Evolutionary conservation across 257 asterid species (phyloP).

Genomic region (Sherardia arvensis): DNA sequence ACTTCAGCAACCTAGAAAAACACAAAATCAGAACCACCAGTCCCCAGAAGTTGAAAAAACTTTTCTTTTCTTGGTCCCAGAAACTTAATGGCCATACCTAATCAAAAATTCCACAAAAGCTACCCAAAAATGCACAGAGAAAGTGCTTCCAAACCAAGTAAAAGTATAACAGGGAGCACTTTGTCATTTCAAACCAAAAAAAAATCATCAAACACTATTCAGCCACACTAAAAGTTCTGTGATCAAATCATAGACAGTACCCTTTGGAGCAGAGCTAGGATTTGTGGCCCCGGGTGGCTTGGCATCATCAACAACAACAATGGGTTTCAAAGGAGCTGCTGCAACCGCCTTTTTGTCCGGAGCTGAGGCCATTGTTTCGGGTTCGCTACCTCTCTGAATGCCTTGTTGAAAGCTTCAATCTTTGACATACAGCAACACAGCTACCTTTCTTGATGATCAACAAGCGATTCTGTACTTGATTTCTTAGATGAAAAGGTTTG

Average conservation of each 20-base stretch:
- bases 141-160: background rate
- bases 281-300: background rate
- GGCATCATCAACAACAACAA: conserved; percentile 12
- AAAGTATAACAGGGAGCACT: background rate
- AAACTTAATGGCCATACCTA: background rate
- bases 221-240: background rate
- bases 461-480: background rate
- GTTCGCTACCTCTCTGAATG: conserved; percentile 57
- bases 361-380: conserved; percentile 93
- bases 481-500: background rate
- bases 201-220: background rate
- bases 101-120: background rate
- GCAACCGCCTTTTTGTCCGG: conserved; percentile 64
- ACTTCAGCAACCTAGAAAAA: background rate
- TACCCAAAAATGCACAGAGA: background rate
- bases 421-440: conserved; percentile 62
- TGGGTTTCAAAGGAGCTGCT: conserved; percentile 1
- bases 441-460: conserved; percentile 1
- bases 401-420: conserved; percentile 26
- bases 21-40: background rate
- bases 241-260: background rate
- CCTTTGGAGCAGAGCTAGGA: conserved; percentile 5
- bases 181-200: background rate
- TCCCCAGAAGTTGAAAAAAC: background rate
- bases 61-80: background rate